A percentile compares a stretch with the other conserved stretches of the same genome.
phyloP scores from a whole-genome alignment of 2,329 filamentous ascomycete species.

The Thelonectria discophora region DNA sequence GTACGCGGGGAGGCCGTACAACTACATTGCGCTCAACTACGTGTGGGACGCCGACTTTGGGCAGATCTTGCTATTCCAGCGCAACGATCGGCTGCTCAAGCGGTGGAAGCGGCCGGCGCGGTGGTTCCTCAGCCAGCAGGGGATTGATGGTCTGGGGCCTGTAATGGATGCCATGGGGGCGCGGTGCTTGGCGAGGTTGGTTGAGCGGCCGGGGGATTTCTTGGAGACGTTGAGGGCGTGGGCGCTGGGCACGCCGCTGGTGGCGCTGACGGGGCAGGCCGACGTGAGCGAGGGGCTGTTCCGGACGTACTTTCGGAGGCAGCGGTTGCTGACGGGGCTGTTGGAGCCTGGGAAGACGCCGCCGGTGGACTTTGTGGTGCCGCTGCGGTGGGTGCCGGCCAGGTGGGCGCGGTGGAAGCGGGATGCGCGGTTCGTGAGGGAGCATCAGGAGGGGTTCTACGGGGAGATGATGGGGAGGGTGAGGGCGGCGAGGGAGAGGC shows the following conservation, averaged over 20 bases:
- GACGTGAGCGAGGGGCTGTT: conserved; percentile 27
- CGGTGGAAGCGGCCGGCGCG: conserved; percentile 33
- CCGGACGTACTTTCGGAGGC: conserved; percentile 33
- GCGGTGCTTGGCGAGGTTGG: conserved; percentile 29
- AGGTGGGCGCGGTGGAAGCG: conserved; percentile 36
- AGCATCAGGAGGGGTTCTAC: conserved; percentile 36
- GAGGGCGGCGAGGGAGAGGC: conserved; percentile 15
- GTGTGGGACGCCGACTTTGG: conserved; percentile 39
- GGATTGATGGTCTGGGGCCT: conserved; percentile 27
- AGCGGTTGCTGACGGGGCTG: conserved; percentile 36
- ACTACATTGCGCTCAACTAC: conserved; percentile 42
- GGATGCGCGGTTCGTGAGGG: conserved; percentile 30
- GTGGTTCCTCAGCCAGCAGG: conserved; percentile 36
- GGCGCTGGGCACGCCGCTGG: conserved; percentile 39
- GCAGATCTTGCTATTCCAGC: conserved; percentile 37
- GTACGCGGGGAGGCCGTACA: conserved; percentile 50
- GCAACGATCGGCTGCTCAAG: conserved; percentile 33
- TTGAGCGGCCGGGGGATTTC: conserved; percentile 29
- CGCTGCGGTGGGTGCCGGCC: conserved; percentile 34
- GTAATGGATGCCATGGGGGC: conserved; percentile 36
- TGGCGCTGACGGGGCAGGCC: conserved; percentile 37
- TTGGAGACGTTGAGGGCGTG: conserved; percentile 33
- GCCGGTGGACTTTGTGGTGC: conserved; percentile 39
- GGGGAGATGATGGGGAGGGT: conserved; percentile 26
- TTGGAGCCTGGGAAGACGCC: conserved; percentile 40